Base-by-base conservation (phyloP, 2,329 filamentous ascomycete species). In the Talaromyces sp. region DNA sequence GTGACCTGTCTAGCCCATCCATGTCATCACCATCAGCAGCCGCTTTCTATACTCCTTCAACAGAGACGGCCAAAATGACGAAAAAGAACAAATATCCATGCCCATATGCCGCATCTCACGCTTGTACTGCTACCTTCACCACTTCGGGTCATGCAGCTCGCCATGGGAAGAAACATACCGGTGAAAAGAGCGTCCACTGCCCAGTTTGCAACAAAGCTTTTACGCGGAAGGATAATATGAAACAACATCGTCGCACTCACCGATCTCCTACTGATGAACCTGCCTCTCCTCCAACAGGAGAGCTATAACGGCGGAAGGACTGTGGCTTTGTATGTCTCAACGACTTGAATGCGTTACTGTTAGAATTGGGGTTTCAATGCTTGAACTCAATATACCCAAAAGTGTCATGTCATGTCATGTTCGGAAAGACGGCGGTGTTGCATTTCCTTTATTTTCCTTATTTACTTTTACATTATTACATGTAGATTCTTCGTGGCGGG, bases 171-270 rank as follows among this genome's bases (percentile, higher is more conserved):
- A 89, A 88, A 76, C 87, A 89, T 76, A 89, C 87, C 0, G 87
- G 87, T 63, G 87, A 88, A 76, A 89, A 89, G 74, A 86, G 87
- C 66, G 86, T 88, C n/a, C 83, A 86, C 70, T 89, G 87, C 72
- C 87, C 87, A 0, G 85, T 88, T 67, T 89, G 87, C 79, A 85
- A 86, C 78, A 89, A 89, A 75, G 86, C 86, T 13, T 89, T 89
- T 72, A 89, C 87, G 13, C 84, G 87, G 68, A 89, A 89, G 72
- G 87, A 89, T 78, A 89, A 89, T 75, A 89, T 89, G 87, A 88
- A 89, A 75, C 87, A 89, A 74, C 87, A 89, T 70, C 86, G 86
- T 50, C 81, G 87, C 41, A 89, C 87, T 0, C 87, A 89, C 72
- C 75, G 77, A 41, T 74, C 73, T 0, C 73, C 74, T 52, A 75